A percentile compares a stretch with the other conserved stretches of the same genome.
Conservation (phyloP, 176 grass and related monocot species). For the Zea luxurians region DNA sequence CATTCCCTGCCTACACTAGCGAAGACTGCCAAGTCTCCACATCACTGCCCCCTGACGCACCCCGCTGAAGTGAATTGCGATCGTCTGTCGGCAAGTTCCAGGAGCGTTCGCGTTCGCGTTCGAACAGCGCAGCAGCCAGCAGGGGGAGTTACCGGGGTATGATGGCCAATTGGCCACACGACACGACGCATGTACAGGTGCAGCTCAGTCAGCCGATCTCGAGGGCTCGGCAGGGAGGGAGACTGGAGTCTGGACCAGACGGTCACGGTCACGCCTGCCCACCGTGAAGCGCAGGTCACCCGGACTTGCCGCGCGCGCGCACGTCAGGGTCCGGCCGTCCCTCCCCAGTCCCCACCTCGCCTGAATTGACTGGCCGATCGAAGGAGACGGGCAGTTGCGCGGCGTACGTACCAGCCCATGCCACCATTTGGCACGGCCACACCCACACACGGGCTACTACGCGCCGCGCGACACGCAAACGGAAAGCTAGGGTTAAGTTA, state of each 20-base stretch:
- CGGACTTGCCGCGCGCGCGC: background rate
- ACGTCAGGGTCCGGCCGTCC: background rate
- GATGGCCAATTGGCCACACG: too few relatives aligned
- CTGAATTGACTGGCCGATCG: background rate
- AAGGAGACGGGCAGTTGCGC: conserved; percentile 8
- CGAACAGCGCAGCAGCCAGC: too few relatives aligned
- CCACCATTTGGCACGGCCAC: background rate
- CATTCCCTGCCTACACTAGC: too few relatives aligned
- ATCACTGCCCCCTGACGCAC: too few relatives aligned
- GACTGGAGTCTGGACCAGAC: background rate
- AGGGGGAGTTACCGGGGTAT: too few relatives aligned
- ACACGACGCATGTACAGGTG: background rate
- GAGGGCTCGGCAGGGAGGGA: background rate
- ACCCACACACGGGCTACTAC: background rate
- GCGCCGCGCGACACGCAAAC: background rate
- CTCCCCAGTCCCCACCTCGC: background rate
- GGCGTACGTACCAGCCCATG: conserved; percentile 6
- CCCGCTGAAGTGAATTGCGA: too few relatives aligned
- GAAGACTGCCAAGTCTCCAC: too few relatives aligned
- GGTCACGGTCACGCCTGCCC: background rate
- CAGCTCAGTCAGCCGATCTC: background rate
- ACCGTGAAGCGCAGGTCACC: conserved; percentile 19
- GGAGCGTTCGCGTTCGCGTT: too few relatives aligned
- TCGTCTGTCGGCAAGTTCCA: too few relatives aligned
- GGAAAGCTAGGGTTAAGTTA: background rate